Base-by-base conservation (phyloP, 345 rosid species). In the Bruguiera parviflora region DNA sequence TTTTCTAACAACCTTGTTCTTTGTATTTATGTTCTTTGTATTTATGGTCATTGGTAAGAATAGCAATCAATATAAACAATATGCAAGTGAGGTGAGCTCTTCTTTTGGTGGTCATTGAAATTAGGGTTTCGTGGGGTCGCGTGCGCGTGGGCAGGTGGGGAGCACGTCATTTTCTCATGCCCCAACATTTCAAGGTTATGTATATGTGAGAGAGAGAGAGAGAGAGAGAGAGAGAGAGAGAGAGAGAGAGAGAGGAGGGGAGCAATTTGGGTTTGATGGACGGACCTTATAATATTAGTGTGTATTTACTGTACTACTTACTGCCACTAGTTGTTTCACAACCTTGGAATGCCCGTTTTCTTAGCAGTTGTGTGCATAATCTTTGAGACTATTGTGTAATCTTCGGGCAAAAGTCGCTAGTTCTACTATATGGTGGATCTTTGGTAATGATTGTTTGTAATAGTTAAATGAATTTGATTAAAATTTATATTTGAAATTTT, bases 111-210 rank as follows among this genome's bases (percentile, higher is more conserved):
- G 71, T 25, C 78, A 67, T 79, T 59, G 85, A 79, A 77, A 81
- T 77, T 84, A 85, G 86, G 86, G 85, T 80, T 80, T 76, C 69
- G 80, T 85, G 83, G 88, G 88, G 83, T 67, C 70, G 46, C 77
- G 83, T 82, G 86, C 83, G 76, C 68, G 77, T 79, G 80, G 80
- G 77, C 79, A 77, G 82, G 81, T 80, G 83, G 85, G 69, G 37
- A 75, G 83, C 86, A 85, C 79, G 82, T 82, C 82, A 70, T 79
- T 79, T 71, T 77, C 85, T 80, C 80, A 31, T 66, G 66, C 62
- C 80, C 72, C 84, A 56, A 76, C 69, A 67, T 72, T 67, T 76
- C 74, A 64, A 71, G 73, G 13, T 46, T 58, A 11, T 62, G 67
- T 24, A 47, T 8, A 58, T 28, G 16, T 15, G 29, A 27, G 57